These are phyloP conservation scores for Pleurotus ostreatus DNA, from an alignment of 768 basidiomycete species.

Conservation along the genomic window DNA sequence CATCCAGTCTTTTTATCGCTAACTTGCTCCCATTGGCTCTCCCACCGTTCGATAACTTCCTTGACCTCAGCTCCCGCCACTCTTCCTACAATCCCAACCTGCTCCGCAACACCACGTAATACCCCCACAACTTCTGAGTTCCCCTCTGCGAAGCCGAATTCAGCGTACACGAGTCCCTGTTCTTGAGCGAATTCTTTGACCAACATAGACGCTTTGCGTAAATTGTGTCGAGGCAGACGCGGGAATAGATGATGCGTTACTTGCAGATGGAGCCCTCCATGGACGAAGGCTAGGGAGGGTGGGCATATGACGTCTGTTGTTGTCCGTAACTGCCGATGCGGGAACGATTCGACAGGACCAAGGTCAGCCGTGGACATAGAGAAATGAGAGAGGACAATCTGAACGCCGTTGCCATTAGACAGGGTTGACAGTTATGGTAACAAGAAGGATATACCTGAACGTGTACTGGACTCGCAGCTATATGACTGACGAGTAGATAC, in stretches of 20 bases:
- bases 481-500: conserved; percentile 83
- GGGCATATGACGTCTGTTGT: conserved; percentile 94
- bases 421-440: background rate
- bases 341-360: conserved; percentile 88
- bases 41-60: conserved; percentile 49
- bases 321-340: conserved; percentile 93
- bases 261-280: conserved; percentile 97
- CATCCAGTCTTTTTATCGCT: background rate
- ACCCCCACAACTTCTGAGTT: conserved; percentile 84
- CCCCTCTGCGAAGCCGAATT: conserved; percentile 83
- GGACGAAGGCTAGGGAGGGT: conserved; percentile 78
- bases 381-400: conserved; percentile 98
- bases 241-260: conserved; percentile 98
- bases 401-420: conserved; percentile 1
- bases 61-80: conserved; percentile 77
- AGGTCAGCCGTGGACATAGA: conserved; percentile 91
- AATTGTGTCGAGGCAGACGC: conserved; percentile 89
- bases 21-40: conserved; percentile 23
- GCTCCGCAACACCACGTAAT: conserved; percentile 80
- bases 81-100: conserved; percentile 74
- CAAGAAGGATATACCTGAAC: conserved; percentile 64
- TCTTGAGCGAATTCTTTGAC: conserved; percentile 89
- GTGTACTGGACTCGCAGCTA: conserved; percentile 86
- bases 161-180: conserved; percentile 81
- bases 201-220: conserved; percentile 73